phyloP scores from a whole-genome alignment of 2,329 filamentous ascomycete genomes.

The Paecilomyces sp. region DNA sequence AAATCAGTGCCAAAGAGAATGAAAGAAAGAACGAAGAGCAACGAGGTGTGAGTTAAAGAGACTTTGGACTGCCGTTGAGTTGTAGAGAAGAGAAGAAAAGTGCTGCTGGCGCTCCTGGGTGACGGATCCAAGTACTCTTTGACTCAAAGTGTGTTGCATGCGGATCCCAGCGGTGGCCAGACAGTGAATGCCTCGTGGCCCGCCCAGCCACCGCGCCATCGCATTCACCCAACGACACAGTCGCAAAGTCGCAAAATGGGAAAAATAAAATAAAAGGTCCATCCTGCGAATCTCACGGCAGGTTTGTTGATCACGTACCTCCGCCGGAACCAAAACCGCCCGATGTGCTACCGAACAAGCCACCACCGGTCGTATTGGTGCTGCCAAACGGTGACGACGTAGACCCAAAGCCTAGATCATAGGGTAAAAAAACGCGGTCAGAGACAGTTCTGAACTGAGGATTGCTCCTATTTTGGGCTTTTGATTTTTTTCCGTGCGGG shows the following conservation, averaged over 20 bases:
- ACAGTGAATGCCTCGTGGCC: neutral
- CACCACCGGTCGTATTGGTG: conserved; percentile 22
- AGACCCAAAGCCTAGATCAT: conserved; percentile 35
- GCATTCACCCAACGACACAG: neutral
- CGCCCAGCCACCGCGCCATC: neutral
- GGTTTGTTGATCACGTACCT: conserved; percentile 29
- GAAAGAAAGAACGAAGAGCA: neutral
- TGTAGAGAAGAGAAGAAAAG: neutral
- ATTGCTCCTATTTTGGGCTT: conserved; percentile 4
- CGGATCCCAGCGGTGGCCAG: neutral
- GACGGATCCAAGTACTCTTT: neutral
- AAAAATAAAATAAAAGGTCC: conserved; percentile 1
- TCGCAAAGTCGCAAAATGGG: neutral
- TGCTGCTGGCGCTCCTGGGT: neutral
- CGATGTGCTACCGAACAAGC: conserved; percentile 28
- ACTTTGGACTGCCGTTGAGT: neutral
- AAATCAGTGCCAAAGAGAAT: neutral
- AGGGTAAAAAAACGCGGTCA: conserved; percentile 28
- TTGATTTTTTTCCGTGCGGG: conserved; percentile 17
- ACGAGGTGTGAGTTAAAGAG: neutral
- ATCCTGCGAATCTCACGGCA: conserved; percentile 17
- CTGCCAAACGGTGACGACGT: conserved; percentile 31
- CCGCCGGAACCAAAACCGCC: conserved; percentile 35
- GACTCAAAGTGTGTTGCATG: neutral
- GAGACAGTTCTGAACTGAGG: conserved; percentile 27